Base-by-base conservation (phyloP, 2,329 filamentous ascomycete genomes). In the Aspergillus unguis region DNA sequence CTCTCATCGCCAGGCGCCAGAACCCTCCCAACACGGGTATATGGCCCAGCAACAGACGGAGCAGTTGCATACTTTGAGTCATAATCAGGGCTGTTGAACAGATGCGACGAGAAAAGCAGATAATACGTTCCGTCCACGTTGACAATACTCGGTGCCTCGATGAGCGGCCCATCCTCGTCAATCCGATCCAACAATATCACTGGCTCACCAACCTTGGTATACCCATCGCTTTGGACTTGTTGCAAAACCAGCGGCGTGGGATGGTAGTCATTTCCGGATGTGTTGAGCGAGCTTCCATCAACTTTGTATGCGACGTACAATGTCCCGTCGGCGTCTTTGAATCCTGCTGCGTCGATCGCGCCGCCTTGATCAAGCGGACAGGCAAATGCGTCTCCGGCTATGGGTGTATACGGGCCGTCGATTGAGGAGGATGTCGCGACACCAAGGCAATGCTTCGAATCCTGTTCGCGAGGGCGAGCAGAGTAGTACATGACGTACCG, bases 231-330 rank as follows among this genome's bases (percentile, higher is more conserved):
- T 25, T 3, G 4, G 17, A 38, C 36, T 25, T 38, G 7, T 38
- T 38, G 36, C 36, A 38, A 23, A 6, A 23, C 17, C 5, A 38
- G n/a, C 5, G 36, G n/a, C 6, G 36, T 23, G n/a, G n/a, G 11
- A 23, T 25, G 11, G 36, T 8, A 38, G 11, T 23, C 5, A 2
- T 9, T 2, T 25, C 17, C n/a, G 6, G n/a, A 3, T 9, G 28
- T 23, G 11, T 32, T 44, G 36, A 79, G 67, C 52, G 73, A 74
- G 67, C 86, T 87, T 33, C 84, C 84, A 65, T 88, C 85, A 27
- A 86, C 73, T 67, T 87, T 88, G 72, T 85, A 88, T 9, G 81
- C 70, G 5, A 87, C 75, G 63, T 85, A 87, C 5, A 78, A 76
- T 32, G 66, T 75, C 28, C 80, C 80, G 41, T 78, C 75, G 9